Evolutionary conservation across 352 stramenopile genomes (phyloP), one percentile per base, ranked within the genome.

Genomic region (Phytophthora uliginosa): DNA sequence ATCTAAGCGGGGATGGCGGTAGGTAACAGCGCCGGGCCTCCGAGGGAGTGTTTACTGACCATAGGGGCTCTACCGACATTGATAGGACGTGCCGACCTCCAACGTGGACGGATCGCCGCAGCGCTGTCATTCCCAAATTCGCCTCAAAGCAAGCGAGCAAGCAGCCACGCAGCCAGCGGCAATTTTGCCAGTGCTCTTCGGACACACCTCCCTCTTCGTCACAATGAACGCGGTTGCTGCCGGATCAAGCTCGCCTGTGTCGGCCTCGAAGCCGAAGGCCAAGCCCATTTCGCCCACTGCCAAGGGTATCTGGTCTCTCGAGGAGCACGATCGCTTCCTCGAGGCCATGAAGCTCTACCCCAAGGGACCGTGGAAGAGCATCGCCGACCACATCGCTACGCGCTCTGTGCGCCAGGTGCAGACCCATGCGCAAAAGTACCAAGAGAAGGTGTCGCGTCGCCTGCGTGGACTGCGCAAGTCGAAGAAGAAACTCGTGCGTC

Each of bases 371-470:
- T 94, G 86, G 86, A 91, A 91, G 63, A 73, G 81, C 8, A 91
- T 94, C 26, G 86, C 86, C 12, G 84, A 90, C 66, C 80, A 91
- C 69, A 90, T 94, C 62, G 80, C 69, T 34, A 94, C 86, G 45
- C 84, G 86, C 9, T 91, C 85, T 1, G 85, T 90, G 71, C 74
- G 82, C 15, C 86, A 94, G 54, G 84, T 91, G 69, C 86, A 94
- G 63, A 92, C 84, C 7, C 86, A 94, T 71, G 85, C 85, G n/a
- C 86, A 94, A 31, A 94, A 94, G 71, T 94, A 91, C 52, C 85
- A 92, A 53, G 83, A 94, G 61, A 94, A 94, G 53, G 77, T 94
- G 28, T 85, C 82, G 38, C 83, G 86, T 17, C 83, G 85, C 17
- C 67, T 89, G 55, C 85, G 85, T 22, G 85, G 85, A 7, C 73